Base-by-base conservation (phyloP, 805 yeast species). In the Starmera pachycereana region DNA sequence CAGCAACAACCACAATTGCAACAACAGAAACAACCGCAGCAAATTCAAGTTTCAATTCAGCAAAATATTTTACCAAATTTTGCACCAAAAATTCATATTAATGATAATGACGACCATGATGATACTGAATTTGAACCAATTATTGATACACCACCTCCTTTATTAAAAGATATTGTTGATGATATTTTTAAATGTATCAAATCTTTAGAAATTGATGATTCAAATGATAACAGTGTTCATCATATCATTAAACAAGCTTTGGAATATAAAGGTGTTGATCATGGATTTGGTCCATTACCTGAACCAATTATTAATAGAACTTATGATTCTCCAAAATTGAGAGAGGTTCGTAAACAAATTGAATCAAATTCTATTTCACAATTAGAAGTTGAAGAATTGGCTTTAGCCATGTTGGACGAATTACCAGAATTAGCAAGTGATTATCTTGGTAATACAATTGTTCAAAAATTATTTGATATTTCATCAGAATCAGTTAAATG, bases 371-470 rank as follows among this genome's bases (percentile, higher is more conserved):
- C 57, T 9, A 56, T 77, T 45, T 48, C 78, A 2, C 73, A 70
- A 42, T 56, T 69, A 11, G 95, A 86, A 46, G 69, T 87, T 35
- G 97, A 89, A 56, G 88, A 78, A 46, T 63, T 87, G 32, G 87
- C 94, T 7, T 56, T 87, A 39, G 82, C 87, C 5, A 85, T 90
- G 89, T 63, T 84, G 44, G 81, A 76, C 44, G 97, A 92, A 59
- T 70, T 92, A 43, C 95, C 97, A 2, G 95, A 86, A 54, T 68
- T 92, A 39, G 78, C 96, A 25, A 78, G 90, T 40, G 98, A 92
- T 61, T 92, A 92, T 55, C 66, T 92, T 40, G 98, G 98, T 16
- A 92, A 92, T 57, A 92, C 98, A 0, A 84, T 92, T 36, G 95
- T 90, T 13, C 98, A 92, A 62, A 89, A 88, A 57, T 63, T 92